Conservation (phyloP, 176 grass and related monocot genomes). For the Rhynchospora tenuis region DNA sequence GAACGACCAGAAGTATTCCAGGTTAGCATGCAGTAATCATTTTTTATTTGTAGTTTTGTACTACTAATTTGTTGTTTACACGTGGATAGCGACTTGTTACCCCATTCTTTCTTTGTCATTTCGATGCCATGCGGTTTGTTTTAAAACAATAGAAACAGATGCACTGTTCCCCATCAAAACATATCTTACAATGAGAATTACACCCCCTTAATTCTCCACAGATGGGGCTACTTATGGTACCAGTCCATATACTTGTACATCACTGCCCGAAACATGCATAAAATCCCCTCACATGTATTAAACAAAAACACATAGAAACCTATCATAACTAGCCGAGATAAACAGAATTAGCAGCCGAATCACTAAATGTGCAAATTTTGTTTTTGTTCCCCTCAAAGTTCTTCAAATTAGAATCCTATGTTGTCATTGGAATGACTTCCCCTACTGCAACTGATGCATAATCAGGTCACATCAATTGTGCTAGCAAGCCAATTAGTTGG, state of each 20-base stretch:
- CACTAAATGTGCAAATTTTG: background rate
- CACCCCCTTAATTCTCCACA: too few relatives aligned
- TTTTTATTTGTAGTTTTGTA: background rate
- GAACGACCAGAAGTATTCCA: constrained; percentile 41
- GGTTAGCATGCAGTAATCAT: constrained; percentile 13
- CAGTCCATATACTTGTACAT: background rate
- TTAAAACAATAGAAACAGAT: too few relatives aligned
- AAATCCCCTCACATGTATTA: background rate
- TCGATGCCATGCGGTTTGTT: too few relatives aligned
- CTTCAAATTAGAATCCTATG: background rate
- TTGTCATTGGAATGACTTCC: background rate
- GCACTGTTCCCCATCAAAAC: too few relatives aligned
- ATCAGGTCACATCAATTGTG: background rate
- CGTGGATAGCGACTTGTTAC: too few relatives aligned
- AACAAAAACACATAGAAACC: too few relatives aligned
- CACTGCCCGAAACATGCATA: background rate
- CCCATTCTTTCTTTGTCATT: too few relatives aligned
- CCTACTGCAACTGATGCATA: background rate
- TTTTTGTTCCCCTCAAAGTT: background rate
- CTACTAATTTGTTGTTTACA: background rate
- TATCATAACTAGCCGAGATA: background rate
- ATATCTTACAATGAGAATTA: too few relatives aligned
- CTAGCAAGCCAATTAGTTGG: background rate
- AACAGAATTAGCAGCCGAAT: too few relatives aligned
- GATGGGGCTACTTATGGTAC: background rate